Evolutionary conservation across 75 land plant genomes (phyloP).

Genomic region (Cunninghamia lanceolata): DNA sequence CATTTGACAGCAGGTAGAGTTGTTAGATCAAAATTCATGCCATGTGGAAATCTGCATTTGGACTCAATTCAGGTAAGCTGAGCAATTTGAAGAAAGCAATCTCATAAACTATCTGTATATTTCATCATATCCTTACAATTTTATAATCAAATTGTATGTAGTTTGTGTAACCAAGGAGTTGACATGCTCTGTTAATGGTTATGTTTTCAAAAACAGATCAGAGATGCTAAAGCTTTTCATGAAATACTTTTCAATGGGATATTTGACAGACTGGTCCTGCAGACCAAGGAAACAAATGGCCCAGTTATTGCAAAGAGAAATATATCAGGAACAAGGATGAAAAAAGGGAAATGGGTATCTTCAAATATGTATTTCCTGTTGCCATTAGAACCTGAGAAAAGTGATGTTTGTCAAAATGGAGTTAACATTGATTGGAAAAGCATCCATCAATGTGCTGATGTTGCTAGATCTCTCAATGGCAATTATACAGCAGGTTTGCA

Average conservation of each 20-base stretch:
- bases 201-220: constrained; percentile 34
- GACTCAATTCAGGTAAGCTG: constrained; percentile 57
- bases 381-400: constrained; percentile 30
- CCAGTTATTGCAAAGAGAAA: constrained; percentile 20
- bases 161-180: not conserved
- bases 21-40: constrained; percentile 48
- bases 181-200: not conserved
- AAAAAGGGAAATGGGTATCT: constrained; percentile 41
- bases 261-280: constrained; percentile 59
- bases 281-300: constrained; percentile 16
- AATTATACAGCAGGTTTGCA: not conserved
- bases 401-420: not conserved
- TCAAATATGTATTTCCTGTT: constrained; percentile 72
- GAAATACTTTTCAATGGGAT: constrained; percentile 79
- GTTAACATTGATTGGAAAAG: constrained; percentile 57
- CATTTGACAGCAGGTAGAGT: constrained; percentile 39
- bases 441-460: constrained; percentile 32
- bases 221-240: constrained; percentile 70
- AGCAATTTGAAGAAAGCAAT: not conserved
- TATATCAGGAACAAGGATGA: constrained; percentile 28
- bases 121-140: not conserved
- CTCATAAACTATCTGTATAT: not conserved
- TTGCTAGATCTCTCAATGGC: constrained; percentile 31
- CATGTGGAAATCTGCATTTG: constrained; percentile 38
- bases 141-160: not conserved